Base-by-base conservation (phyloP, 2,329 filamentous ascomycete species). In the Aureobasidium sp. region DNA sequence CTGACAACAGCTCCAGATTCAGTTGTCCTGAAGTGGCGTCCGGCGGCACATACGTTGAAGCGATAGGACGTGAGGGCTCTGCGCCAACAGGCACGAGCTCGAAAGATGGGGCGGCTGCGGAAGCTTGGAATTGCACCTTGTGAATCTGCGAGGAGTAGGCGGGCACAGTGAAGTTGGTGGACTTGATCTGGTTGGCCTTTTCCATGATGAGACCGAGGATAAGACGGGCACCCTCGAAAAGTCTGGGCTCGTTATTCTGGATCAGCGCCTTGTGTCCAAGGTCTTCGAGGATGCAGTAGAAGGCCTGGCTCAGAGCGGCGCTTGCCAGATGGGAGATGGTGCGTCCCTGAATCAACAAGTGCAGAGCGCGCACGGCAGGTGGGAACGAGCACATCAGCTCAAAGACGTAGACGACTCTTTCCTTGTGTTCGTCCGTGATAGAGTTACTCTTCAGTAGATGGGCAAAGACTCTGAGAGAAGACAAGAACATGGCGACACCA, bases 181-280 rank as follows among this genome's bases (percentile, higher is more conserved):
- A 25, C n/a, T 57, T 45, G 34, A 55, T 42, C 25, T 69, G 64
- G 41, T 68, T 69, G 27, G 69, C 71, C 62, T 72, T 74, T 61
- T 74, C 72, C 2, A 74, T 63, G 22, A 75, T 64, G 41, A 74
- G 69, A n/a, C 72, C 73, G 58, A 74, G 70, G 22, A 76, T 65
- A 5, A 75, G 65, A 8, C 73, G 68, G 37, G 71, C 64, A 7
- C 70, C 72, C 64, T 75, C 73, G 25, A 75, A 70, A 6, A 71
- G 57, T 15, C 74, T 68, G 27, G 64, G 41, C 3, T 63, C 42
- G 55, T 72, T 65, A 8, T 63, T 66, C 5, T 67, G 65, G 34
- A 75, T 67, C 11, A 74, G 64, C 5, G 65, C 65, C 8, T 65
- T 62, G 11, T 70, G 72, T 15, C 74, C 67, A 31, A 73, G 62